These are phyloP conservation scores for Flaveria trinervia DNA, from an alignment of 129 eudicot species.

Conservation along the genomic window DNA sequence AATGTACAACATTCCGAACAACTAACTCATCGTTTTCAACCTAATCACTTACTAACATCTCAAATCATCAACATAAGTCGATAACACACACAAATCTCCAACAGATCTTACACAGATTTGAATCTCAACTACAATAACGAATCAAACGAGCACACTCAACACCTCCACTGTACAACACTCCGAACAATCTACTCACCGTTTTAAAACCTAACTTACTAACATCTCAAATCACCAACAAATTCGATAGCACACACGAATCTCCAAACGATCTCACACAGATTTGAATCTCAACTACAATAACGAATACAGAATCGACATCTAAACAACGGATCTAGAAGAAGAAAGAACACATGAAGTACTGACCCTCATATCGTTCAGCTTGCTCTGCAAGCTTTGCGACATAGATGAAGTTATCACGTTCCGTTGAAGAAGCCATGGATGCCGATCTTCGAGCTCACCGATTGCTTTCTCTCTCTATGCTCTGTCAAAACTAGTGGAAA, in stretches of 20 bases:
- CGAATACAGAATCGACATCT: constrained; percentile 3
- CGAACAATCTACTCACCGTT: not conserved
- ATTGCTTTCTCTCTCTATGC: constrained; percentile 28
- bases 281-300: constrained; percentile 15
- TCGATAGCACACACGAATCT: not conserved
- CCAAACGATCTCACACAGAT: constrained; percentile 14
- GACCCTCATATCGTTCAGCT: constrained; percentile 59
- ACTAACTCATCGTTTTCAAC: not conserved
- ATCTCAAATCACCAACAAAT: constrained; percentile 13
- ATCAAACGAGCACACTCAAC: not conserved
- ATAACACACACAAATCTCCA: not conserved
- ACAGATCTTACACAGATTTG: constrained; percentile 15
- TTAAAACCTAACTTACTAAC: not conserved
- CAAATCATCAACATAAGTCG: constrained; percentile 3
- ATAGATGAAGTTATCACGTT: constrained; percentile 52
- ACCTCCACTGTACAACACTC: not conserved
- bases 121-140: not conserved
- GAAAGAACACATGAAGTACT: constrained; percentile 6
- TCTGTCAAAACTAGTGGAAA: constrained; percentile 37
- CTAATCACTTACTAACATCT: constrained; percentile 1
- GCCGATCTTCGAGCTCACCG: constrained; percentile 37
- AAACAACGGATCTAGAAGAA: constrained; percentile 36
- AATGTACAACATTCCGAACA: not conserved
- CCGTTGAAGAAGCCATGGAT: constrained; percentile 50
- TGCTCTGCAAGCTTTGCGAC: constrained; percentile 59